phyloP scores from a whole-genome alignment of 192 early-diverging fungal species.

The Obelidium mucronatum region DNA sequence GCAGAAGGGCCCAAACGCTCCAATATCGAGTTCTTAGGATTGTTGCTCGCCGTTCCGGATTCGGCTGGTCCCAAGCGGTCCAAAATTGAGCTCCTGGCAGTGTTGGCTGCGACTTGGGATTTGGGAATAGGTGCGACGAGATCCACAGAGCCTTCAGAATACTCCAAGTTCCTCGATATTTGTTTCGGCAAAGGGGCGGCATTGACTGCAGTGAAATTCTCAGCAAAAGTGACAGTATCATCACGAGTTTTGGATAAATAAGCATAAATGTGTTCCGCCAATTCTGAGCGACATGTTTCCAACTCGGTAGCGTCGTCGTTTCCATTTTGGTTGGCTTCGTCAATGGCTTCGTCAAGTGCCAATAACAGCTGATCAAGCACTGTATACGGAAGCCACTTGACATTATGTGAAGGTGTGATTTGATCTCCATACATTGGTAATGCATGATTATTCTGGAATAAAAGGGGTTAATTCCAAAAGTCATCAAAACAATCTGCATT shows the following conservation, averaged over 20 bases:
- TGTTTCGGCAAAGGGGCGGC: background rate
- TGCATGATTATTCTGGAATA: background rate
- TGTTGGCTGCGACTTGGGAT: too few relatives aligned
- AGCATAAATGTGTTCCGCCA: background rate
- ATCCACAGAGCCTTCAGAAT: background rate
- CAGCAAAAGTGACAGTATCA: conserved; percentile 17
- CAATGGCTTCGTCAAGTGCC: conserved; percentile 6
- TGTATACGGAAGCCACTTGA: conserved; percentile 9
- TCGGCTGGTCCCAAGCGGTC: background rate
- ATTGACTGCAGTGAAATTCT: background rate
- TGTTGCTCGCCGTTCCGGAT: too few relatives aligned
- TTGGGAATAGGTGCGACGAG: too few relatives aligned
- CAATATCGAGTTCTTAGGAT: background rate
- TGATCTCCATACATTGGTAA: conserved; percentile 14
- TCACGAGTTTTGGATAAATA: conserved; percentile 6
- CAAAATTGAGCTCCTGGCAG: background rate
- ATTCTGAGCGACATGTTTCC: background rate
- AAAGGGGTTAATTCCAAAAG: too few relatives aligned
- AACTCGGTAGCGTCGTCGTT: background rate
- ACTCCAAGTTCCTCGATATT: background rate
- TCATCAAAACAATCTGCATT: background rate
- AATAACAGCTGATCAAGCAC: conserved; percentile 8
- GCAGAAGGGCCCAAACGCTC: conserved; percentile 3
- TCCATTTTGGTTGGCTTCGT: background rate
- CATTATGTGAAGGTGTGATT: conserved; percentile 8